Evolutionary conservation across 2,329 filamentous ascomycete genomes (phyloP), one percentile per base, ranked within the genome.

Genomic region (Alternaria alternata): DNA sequence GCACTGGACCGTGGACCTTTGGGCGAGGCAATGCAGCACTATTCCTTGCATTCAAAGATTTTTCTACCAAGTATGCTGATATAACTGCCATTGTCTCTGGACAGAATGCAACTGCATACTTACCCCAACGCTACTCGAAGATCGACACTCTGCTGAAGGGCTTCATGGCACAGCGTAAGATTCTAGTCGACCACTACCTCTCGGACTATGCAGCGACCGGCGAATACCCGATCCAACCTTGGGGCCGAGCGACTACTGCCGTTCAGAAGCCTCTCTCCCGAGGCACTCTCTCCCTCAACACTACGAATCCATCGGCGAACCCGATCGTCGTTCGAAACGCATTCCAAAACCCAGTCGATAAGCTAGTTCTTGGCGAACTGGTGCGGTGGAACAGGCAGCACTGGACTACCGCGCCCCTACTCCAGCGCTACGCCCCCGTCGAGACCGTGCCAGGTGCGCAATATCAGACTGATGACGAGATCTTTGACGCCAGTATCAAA

Each of bases 201-300:
- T 44, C 51, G 1, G 54, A 60, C 8, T 52, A 74, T 7, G 68
- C 71, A 9, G 67, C 69, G 0, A 65, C 70, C 4, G 70, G 71
- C 7, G 73, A 76, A 56, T 69, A 64, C 51, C 63, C 56, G 11
- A 72, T 65, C 30, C 54, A 49, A 39, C 63, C 67, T 16, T 62
- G 57, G 36, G 61, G 64, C 11, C 43, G 51, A 1, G 52, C 62
- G 9, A 42, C 54, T 8, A 58, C 53, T 18, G 61, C 61, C 9
- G 20, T 62, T 7, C 53, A 67, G 20, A 66, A 69, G 22, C 59
- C 66, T 6, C 57, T 68, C n/a, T 67, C 65, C 2, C 74, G 78
- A 30, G 78, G 78, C 12, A 75, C 72, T 6, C 67, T 79, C 30
- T 70, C 63, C 5, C 66, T 79, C 38, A 75, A 78, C 56, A 70